phyloP scores from a whole-genome alignment of 495 filamentous ascomycete species.

The Lasiosphaeria ovina region DNA sequence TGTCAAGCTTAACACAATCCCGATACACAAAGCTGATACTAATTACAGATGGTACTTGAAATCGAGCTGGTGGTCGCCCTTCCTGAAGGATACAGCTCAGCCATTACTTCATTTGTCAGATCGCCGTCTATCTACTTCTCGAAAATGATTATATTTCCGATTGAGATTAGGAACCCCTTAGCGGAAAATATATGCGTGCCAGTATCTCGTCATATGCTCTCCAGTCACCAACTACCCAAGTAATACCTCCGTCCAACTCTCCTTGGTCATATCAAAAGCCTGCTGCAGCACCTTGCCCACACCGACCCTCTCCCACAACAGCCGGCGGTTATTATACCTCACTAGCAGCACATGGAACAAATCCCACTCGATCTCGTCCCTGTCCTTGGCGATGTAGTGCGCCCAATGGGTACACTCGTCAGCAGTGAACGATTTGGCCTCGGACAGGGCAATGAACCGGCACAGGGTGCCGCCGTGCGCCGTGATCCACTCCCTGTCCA shows the following conservation, averaged over 20 bases:
- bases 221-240: background rate
- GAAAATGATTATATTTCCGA: too few relatives aligned
- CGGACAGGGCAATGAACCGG: constrained; percentile 31
- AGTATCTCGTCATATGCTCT: too few relatives aligned
- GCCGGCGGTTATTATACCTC: constrained; percentile 8
- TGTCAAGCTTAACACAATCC: too few relatives aligned
- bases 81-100: too few relatives aligned
- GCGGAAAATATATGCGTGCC: too few relatives aligned
- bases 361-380: constrained; percentile 16
- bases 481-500: background rate
- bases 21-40: too few relatives aligned
- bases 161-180: too few relatives aligned
- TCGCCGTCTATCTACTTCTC: too few relatives aligned
- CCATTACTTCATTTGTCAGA: too few relatives aligned
- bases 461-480: background rate
- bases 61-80: too few relatives aligned
- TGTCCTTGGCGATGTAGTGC: constrained; percentile 30
- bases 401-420: constrained; percentile 32
- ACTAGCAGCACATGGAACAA: constrained; percentile 19
- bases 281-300: constrained; percentile 22
- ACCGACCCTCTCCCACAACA: constrained; percentile 12
- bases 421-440: constrained; percentile 32
- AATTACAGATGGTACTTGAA: too few relatives aligned
- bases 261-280: constrained; percentile 13
- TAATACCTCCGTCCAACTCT: constrained; percentile 10